Conservation (phyloP, 352 stramenopile genomes). For the Albugo candida region DNA sequence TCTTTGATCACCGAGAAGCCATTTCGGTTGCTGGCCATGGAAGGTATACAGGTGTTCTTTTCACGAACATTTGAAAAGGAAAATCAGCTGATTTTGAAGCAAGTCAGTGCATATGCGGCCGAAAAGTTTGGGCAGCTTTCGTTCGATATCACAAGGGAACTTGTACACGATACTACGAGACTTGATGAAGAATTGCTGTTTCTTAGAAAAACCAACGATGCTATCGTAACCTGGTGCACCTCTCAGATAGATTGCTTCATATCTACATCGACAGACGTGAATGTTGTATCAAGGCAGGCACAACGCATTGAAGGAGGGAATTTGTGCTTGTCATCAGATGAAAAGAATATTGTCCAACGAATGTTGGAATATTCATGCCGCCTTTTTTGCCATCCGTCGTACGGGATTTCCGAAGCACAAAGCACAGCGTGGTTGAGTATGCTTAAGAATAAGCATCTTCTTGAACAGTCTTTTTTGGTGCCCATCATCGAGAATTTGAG, state of each 20-base stretch:
- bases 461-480: conserved; percentile 15
- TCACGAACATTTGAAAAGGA: conserved; percentile 52
- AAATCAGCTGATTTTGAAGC: conserved; percentile 32
- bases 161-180: conserved; percentile 18
- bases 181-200: conserved; percentile 40
- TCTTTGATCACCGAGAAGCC: conserved; percentile 28
- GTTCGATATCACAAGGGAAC: conserved; percentile 10
- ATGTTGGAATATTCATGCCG: no score
- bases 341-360: no score
- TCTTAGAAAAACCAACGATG: conserved; percentile 56
- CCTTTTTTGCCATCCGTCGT: conserved; percentile 44
- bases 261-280: no score
- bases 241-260: conserved; percentile 27
- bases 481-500: conserved; percentile 26
- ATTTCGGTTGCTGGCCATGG: conserved; percentile 30
- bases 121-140: conserved; percentile 18
- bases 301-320: no score
- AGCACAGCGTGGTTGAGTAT: conserved; percentile 53
- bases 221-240: conserved; percentile 47
- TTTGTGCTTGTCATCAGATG: no score
- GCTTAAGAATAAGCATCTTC: conserved; percentile 43
- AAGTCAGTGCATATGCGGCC: conserved; percentile 30
- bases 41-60: conserved; percentile 57
- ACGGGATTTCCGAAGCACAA: conserved; percentile 46
- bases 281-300: no score